Evolutionary conservation across 2,329 filamentous ascomycete genomes (phyloP).

Genomic region (Colletotrichum cuscutae): DNA sequence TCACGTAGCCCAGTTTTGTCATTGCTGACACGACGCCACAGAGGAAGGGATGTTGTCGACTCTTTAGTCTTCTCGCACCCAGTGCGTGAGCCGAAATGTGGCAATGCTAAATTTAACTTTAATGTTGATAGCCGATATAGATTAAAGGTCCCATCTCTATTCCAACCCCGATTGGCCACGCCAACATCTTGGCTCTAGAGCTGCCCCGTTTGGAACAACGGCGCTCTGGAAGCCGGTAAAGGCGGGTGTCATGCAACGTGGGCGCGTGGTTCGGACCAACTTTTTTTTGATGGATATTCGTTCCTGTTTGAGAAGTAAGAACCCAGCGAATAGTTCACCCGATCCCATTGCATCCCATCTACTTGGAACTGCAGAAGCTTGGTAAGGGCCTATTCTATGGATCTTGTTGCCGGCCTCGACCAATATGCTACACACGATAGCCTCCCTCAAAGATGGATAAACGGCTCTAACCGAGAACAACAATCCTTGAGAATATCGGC

Average conservation of each 20-base stretch:
- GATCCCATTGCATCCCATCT: slow-evolving; percentile 2
- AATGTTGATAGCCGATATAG: slow-evolving; percentile 16
- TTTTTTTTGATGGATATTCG: not conserved
- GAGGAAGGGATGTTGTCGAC: not conserved
- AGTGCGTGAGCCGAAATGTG: not conserved
- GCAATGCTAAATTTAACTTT: slow-evolving; percentile 20
- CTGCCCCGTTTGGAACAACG: not conserved
- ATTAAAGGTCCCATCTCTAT: slow-evolving; percentile 6
- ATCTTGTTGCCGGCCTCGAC: not conserved
- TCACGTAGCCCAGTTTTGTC: not conserved
- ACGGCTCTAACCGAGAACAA: not conserved
- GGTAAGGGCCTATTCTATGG: slow-evolving; percentile 2
- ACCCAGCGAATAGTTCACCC: not conserved
- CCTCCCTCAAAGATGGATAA: not conserved
- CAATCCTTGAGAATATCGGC: not conserved
- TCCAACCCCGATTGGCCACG: slow-evolving; percentile 2
- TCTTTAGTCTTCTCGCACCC: not conserved
- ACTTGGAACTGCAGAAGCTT: slow-evolving; percentile 11
- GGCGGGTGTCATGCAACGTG: not conserved
- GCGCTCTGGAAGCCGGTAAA: not conserved
- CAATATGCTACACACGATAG: not conserved
- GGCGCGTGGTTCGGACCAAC: slow-evolving; percentile 6
- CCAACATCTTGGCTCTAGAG: slow-evolving; percentile 12
- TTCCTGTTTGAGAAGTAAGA: not conserved
- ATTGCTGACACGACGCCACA: slow-evolving; percentile 9